Percentiles rank a stretch among this genome's conserved stretches.
Conservation (phyloP, 768 basidiomycete species). For the Agrocybe praecox region DNA sequence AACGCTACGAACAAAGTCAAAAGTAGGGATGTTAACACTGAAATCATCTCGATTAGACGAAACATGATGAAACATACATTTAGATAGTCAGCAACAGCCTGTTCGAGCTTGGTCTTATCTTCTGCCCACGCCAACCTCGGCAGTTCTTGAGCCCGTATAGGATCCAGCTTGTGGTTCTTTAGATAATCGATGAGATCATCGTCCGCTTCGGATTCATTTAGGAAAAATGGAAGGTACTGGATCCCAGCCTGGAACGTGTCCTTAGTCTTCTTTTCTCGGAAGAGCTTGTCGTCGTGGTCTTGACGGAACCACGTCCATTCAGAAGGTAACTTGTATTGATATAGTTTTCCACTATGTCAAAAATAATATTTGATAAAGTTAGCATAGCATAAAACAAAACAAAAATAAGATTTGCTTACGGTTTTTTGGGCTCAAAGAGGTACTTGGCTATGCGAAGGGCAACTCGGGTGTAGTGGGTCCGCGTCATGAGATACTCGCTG, state of each 20-base stretch:
- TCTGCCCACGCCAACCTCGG: constrained; percentile 25
- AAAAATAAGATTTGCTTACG: constrained; percentile 14
- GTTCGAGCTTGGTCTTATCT: constrained; percentile 24
- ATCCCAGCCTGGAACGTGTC: constrained; percentile 29
- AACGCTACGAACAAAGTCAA: background rate
- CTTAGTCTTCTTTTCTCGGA: constrained; percentile 25
- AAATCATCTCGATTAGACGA: background rate
- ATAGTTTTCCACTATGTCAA: constrained; percentile 20
- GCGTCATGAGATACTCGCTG: constrained; percentile 13
- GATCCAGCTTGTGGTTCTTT: constrained; percentile 16
- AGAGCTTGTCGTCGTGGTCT: constrained; percentile 27
- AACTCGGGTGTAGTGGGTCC: constrained; percentile 18
- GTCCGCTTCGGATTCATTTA: constrained; percentile 14
- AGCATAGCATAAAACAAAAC: background rate
- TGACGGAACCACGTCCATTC: constrained; percentile 30
- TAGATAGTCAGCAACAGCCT: constrained; percentile 19
- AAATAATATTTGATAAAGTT: background rate
- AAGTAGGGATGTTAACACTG: background rate
- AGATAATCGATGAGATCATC: constrained; percentile 20
- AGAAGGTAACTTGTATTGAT: constrained; percentile 22
- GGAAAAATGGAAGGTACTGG: constrained; percentile 24
- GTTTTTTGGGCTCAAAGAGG: constrained; percentile 26
- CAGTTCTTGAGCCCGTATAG: constrained; percentile 23
- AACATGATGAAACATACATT: constrained; percentile 7
- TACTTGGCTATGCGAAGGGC: constrained; percentile 22